Percentiles rank a stretch among this genome's conserved stretches.
Evolutionary conservation across 352 stramenopile genomes (phyloP).

Genomic region (Phytophthora tentaculata): DNA sequence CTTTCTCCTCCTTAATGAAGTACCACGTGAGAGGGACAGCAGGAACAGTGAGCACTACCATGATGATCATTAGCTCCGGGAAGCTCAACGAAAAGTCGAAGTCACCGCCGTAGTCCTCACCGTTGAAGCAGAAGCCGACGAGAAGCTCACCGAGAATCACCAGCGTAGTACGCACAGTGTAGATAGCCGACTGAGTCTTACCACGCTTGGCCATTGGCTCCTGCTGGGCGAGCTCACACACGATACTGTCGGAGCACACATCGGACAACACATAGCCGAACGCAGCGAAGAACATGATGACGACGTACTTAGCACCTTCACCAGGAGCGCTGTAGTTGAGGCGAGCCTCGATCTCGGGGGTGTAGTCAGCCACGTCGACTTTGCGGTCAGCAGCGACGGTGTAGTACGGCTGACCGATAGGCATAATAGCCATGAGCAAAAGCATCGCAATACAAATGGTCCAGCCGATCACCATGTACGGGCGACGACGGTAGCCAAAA

Average conservation of each 20-base stretch:
- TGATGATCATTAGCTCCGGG: conserved; percentile 53
- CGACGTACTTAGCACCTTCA: conserved; percentile 45
- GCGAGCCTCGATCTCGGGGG: conserved; percentile 32
- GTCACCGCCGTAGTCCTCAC: conserved; percentile 52
- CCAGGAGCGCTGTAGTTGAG: conserved; percentile 50
- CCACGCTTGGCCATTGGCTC: conserved; percentile 57
- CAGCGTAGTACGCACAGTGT: conserved; percentile 35
- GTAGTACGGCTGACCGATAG: conserved; percentile 67
- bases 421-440: conserved; percentile 52
- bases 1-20: conserved; percentile 49
- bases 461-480: conserved; percentile 73
- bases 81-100: conserved; percentile 54
- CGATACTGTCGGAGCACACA: conserved; percentile 64
- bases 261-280: conserved; percentile 75
- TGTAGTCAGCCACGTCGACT: conserved; percentile 35
- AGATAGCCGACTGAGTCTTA: conserved; percentile 56
- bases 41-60: conserved; percentile 35
- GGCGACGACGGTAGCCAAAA: conserved; percentile 62
- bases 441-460: conserved; percentile 50
- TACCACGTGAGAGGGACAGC: conserved; percentile 44
- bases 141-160: conserved; percentile 54
- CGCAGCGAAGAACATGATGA: conserved; percentile 66
- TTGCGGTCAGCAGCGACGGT: conserved; percentile 31
- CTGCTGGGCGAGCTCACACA: conserved; percentile 63
- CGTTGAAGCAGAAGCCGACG: conserved; percentile 63